These are phyloP conservation scores for Hymenoscyphus infarciens DNA, from an alignment of 2,329 filamentous ascomycete genomes.

Conservation along the genomic window DNA sequence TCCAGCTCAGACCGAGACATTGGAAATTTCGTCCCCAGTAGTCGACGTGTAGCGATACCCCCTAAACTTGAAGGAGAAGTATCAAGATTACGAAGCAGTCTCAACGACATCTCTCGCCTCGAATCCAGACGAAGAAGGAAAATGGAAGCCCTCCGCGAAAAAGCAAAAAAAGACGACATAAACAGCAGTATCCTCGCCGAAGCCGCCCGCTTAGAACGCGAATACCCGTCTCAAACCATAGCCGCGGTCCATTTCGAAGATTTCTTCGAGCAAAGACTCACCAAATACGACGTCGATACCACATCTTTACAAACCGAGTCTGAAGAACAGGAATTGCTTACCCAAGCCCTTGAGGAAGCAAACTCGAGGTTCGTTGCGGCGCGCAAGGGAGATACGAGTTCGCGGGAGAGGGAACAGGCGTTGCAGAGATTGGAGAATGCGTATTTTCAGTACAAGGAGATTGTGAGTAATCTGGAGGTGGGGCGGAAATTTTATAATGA, in stretches of 20 bases:
- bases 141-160: constrained; percentile 73
- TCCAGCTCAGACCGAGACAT: constrained; percentile 76
- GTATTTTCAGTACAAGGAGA: constrained; percentile 95
- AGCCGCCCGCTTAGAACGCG: constrained; percentile 78
- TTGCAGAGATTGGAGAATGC: constrained; percentile 86
- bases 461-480: constrained; percentile 85
- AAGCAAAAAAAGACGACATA: constrained; percentile 83
- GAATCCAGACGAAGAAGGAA: constrained; percentile 78
- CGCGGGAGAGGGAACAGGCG: constrained; percentile 75
- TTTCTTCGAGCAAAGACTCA: constrained; percentile 80
- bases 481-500: constrained; percentile 98
- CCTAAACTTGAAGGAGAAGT: constrained; percentile 77
- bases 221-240: constrained; percentile 79
- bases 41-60: constrained; percentile 72
- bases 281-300: constrained; percentile 76
- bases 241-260: constrained; percentile 88
- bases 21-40: constrained; percentile 86
- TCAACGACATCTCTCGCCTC: constrained; percentile 81
- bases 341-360: constrained; percentile 66
- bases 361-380: constrained; percentile 75
- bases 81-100: constrained; percentile 68
- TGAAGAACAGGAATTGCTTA: constrained; percentile 70
- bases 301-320: constrained; percentile 68
- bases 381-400: constrained; percentile 55
- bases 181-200: constrained; percentile 79